Evolutionary conservation across 1,284 basidiomycete genomes (phyloP).

Genomic region (Lignosus rhinocerotis): DNA sequence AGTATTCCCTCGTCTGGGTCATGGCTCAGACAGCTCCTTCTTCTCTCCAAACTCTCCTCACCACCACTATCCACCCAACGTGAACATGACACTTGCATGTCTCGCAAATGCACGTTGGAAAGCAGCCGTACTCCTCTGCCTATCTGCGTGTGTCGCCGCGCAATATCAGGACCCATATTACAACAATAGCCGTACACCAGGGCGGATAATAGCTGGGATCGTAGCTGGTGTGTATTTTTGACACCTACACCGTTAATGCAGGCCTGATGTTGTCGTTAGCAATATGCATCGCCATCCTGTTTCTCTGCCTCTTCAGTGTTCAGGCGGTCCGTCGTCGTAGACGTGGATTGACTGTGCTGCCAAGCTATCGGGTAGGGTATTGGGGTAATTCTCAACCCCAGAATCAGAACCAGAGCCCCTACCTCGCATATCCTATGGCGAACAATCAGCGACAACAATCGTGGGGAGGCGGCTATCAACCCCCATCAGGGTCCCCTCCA

Average conservation of each 20-base stretch:
- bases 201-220: constrained; percentile 18
- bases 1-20: too few species aligned
- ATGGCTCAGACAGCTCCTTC: too few species aligned
- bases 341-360: constrained; percentile 8
- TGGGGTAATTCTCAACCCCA: neutral
- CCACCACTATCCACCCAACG: too few species aligned
- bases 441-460: constrained; percentile 5
- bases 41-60: too few species aligned
- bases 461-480: constrained; percentile 1
- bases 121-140: constrained; percentile 9
- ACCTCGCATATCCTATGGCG: constrained; percentile 7
- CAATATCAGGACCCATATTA: constrained; percentile 10
- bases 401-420: constrained; percentile 16
- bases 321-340: constrained; percentile 19
- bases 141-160: constrained; percentile 12
- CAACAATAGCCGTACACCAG: constrained; percentile 8
- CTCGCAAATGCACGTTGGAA: neutral
- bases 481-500: constrained; percentile 7
- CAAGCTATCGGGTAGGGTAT: constrained; percentile 1
- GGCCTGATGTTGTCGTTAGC: neutral
- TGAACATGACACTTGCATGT: too few species aligned
- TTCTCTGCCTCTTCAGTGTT: constrained; percentile 11
- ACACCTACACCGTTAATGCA: neutral
- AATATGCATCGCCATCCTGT: constrained; percentile 17
- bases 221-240: constrained; percentile 15